Base-by-base conservation (phyloP, 306 rosid species). In the Vachellia pachyceras region DNA sequence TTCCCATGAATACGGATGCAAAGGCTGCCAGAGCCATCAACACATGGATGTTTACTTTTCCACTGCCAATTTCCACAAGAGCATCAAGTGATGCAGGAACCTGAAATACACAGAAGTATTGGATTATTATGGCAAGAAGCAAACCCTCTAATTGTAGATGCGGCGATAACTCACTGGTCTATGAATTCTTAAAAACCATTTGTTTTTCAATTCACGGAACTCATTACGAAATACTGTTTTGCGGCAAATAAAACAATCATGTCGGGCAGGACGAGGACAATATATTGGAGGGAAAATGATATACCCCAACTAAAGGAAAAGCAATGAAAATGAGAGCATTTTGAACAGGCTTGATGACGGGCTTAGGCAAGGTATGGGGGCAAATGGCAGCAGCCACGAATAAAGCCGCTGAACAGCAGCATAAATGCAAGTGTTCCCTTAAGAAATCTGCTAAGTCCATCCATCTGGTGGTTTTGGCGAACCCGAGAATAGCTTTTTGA, bases 21-120 rank as follows among this genome's bases (percentile, higher is more conserved):
- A 93, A 95, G n/a, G 92, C 99, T 10, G 99, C 98, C 70, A 95
- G 88, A 74, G 99, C 99, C 99, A 92, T 95, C 33, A 93, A 73
- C 1, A 95, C 99, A 84, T 95, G 98, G 85, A 95, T 95, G 84
- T 88, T 95, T 71, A 95, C 98, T 84, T 88, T 91, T 81, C 99
- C 99, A 58, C 99, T 88, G 57, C 92, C 60, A 52, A 95, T 67
- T 78, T 95, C 98, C 71, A 89, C 82, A 60, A 90, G 86, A 55
- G 99, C 99, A 84, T 95, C 99, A 61, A 93, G 94, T 45, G 96
- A 90, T 57, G 99, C 96, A 72, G 99, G 92, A 73, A 95, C 91
- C 99, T 95, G 82, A 78, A 13, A 67, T 9, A 29, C 52, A 84
- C 41, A 41, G 5, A 44, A 5, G 33, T 22, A 20, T 42, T 22